Evolutionary conservation across 2,329 filamentous ascomycete genomes (phyloP).

Genomic region (Xylariaceae sp.): DNA sequence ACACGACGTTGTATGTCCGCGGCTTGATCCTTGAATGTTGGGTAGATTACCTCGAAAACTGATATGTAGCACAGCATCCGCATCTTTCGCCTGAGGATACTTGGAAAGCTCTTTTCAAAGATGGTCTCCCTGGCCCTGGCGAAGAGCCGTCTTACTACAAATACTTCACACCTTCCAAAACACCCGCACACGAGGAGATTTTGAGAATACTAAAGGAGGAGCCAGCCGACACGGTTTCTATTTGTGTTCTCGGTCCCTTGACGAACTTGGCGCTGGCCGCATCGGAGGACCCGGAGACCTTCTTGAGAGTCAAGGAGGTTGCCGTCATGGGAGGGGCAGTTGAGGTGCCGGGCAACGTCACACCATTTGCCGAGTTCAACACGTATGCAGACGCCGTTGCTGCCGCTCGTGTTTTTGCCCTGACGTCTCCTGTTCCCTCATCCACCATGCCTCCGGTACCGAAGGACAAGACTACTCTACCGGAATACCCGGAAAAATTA

Average conservation of each 20-base stretch:
- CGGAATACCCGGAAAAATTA: conserved; percentile 62
- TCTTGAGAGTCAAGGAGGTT: conserved; percentile 84
- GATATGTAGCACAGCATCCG: conserved; percentile 52
- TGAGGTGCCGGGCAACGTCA: conserved; percentile 75
- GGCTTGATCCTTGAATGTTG: neutral
- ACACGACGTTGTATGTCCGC: conserved; percentile 51
- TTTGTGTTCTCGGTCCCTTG: conserved; percentile 84
- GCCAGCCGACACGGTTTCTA: conserved; percentile 79
- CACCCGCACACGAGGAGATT: conserved; percentile 79
- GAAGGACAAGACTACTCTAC: conserved; percentile 48
- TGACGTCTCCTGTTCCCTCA: conserved; percentile 70
- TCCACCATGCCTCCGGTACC: conserved; percentile 77
- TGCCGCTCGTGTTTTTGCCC: conserved; percentile 71
- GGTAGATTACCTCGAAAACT: neutral
- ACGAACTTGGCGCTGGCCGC: conserved; percentile 93
- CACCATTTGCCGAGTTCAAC: conserved; percentile 91
- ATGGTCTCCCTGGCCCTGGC: conserved; percentile 27
- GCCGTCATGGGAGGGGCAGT: conserved; percentile 94
- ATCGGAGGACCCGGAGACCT: conserved; percentile 82
- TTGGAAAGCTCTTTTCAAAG: conserved; percentile 68
- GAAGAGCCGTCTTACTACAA: conserved; percentile 47
- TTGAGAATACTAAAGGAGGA: conserved; percentile 81
- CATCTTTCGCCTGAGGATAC: conserved; percentile 72
- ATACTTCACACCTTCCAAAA: conserved; percentile 73
- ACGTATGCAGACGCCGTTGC: conserved; percentile 83